Evolutionary conservation across 179 eudicot species (phyloP).

Genomic region (Actinidia arguta): DNA sequence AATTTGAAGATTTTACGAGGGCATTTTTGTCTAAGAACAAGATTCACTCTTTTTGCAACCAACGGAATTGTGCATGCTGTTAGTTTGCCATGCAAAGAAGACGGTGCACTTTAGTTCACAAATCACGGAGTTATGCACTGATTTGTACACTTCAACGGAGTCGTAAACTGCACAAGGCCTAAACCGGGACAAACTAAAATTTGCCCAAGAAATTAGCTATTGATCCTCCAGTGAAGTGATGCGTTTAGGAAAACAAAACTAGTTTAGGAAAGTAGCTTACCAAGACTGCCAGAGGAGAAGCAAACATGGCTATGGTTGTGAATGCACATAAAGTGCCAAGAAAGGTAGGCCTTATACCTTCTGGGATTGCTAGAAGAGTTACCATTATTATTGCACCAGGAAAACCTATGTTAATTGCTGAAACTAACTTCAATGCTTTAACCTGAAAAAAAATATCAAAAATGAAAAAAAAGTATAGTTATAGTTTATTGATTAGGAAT

Average conservation of each 20-base stretch:
- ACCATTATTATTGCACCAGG: not conserved
- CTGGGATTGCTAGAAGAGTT: not conserved
- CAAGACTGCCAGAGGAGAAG: not conserved
- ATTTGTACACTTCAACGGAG: no score
- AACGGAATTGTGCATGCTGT: no score
- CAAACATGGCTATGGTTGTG: not conserved
- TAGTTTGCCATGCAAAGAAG: no score
- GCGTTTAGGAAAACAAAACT: no score
- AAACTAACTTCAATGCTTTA: not conserved
- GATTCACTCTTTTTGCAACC: no score
- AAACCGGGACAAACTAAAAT: not conserved
- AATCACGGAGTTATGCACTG: not conserved
- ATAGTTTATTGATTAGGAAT: not conserved
- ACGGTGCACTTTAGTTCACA: not conserved
- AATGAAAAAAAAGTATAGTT: not conserved
- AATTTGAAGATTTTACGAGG: no score
- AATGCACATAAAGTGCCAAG: not conserved
- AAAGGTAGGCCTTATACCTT: not conserved
- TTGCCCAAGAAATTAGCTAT: no score
- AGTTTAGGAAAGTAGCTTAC: not conserved
- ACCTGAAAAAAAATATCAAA: not conserved
- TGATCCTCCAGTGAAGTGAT: no score
- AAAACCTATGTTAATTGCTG: not conserved
- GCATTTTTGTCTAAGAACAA: no score
- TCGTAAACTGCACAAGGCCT: not conserved